Conservation (phyloP, 2,329 filamentous ascomycete species). For the Exophiala xenobiotica region DNA sequence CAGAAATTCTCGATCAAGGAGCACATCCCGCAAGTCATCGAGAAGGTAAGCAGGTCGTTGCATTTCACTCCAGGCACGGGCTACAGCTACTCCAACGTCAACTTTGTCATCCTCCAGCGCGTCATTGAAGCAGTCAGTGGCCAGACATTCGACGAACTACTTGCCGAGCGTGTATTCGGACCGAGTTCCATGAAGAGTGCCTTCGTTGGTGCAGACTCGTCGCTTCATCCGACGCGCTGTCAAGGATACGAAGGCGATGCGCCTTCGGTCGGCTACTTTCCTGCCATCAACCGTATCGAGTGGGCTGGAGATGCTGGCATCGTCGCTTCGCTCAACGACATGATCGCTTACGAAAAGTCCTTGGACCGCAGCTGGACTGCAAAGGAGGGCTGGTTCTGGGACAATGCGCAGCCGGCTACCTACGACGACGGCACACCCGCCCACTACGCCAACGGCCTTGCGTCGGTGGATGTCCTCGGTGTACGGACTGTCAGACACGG, state of each 20-base stretch:
- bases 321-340: constrained; percentile 46
- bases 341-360: constrained; percentile 48
- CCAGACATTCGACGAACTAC: constrained; percentile 37
- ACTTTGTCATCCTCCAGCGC: constrained; percentile 43
- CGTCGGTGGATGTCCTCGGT: constrained; percentile 31
- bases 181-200: constrained; percentile 47
- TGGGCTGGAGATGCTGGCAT: constrained; percentile 50
- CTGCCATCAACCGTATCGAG: constrained; percentile 44
- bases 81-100: constrained; percentile 47
- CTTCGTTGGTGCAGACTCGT: constrained; percentile 39
- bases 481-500: constrained; percentile 40
- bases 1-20: constrained; percentile 40
- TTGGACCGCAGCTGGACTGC: constrained; percentile 38
- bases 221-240: constrained; percentile 40
- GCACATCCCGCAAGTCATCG: constrained; percentile 34
- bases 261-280: constrained; percentile 39
- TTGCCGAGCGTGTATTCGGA: constrained; percentile 40
- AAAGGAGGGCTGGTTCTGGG: constrained; percentile 37
- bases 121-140: constrained; percentile 42
- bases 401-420: constrained; percentile 31
- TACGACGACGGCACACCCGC: constrained; percentile 40
- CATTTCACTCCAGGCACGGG: constrained; percentile 47
- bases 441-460: constrained; percentile 41
- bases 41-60: constrained; percentile 37
- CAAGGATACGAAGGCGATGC: constrained; percentile 48